Base-by-base conservation (phyloP, 495 filamentous ascomycete species). In the Amniculicola lignicola region DNA sequence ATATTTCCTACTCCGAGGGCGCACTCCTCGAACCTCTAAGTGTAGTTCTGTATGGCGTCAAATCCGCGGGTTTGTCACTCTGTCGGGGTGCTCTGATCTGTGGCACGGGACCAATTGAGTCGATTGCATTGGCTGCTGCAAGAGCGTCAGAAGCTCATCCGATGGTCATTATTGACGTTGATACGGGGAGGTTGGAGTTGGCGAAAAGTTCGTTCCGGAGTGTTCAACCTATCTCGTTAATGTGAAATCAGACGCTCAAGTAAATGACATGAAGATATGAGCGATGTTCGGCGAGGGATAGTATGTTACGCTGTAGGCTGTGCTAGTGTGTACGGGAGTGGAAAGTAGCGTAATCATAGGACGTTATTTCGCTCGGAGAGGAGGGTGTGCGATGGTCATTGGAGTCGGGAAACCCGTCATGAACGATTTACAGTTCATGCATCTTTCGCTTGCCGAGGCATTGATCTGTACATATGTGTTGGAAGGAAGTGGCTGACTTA, bases 401-500 rank as follows among this genome's bases (percentile, higher is more conserved):
- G 83, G 83, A 0, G 81, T 85, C 1, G 82, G 82, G 4, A 79
- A 74, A 46, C 64, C 73, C 15, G 72, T 79, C 15, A 79, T 85
- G 75, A 79, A 83, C 59, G 82, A 82, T 35, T 54, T 85, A 12
- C 83, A 82, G 0, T 86, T 85, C 59, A 85, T 85, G 83, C 81
- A 83, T 58, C 59, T 85, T 42, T 81, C 77, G 11, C 57, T 84
- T 24, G 75, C 79, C 5, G 81, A 84, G 42, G 54, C 55, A 51
- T 5, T n/a, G n/a, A n/a, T n/a, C n/a, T n/a, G n/a, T n/a, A n/a
- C n/a, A n/a, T n/a, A n/a, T 29, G 24, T 31, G 1, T 14, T 38
- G 33, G 27, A 39, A 35, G 25, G 28, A 54, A 18, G 42, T 16
- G 2, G 24, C 19, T n/a, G 18, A 27, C 3, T 41, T 16, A 14